These are phyloP conservation scores for Saitozyma sp. DNA, from an alignment of 768 basidiomycete species.

Conservation along the genomic window DNA sequence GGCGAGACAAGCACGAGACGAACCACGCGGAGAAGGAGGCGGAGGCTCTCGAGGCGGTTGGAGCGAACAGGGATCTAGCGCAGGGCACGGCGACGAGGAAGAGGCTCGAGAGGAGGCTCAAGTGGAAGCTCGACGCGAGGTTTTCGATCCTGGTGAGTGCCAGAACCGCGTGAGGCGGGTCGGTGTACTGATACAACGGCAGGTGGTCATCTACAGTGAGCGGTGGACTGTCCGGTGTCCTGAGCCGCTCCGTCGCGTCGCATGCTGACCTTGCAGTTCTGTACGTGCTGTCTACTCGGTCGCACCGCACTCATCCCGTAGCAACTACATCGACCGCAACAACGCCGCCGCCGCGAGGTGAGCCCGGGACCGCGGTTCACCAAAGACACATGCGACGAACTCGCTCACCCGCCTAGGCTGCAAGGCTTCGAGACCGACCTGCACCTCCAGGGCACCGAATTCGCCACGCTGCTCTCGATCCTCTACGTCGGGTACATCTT, in stretches of 20 bases:
- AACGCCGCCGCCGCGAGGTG: constrained; percentile 34
- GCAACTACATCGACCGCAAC: constrained; percentile 41
- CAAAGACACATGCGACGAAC: not conserved
- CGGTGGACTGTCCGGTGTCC: not conserved
- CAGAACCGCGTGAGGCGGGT: not conserved
- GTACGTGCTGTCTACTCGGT: constrained; percentile 3
- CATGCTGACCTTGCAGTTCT: constrained; percentile 15
- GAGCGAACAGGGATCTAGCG: constrained; percentile 12
- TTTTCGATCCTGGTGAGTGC: constrained; percentile 43
- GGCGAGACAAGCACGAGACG: too few species aligned
- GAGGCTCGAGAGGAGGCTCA: constrained; percentile 47
- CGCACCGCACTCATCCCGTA: not conserved
- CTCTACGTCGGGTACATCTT: constrained; percentile 44
- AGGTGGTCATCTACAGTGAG: constrained; percentile 27
- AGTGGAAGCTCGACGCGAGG: constrained; percentile 50
- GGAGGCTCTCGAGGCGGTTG: constrained; percentile 11
- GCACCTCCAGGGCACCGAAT: constrained; percentile 36
- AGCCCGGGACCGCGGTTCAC: not conserved
- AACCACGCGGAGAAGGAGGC: constrained; percentile 5
- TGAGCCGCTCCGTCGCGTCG: not conserved
- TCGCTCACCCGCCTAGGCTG: constrained; percentile 11
- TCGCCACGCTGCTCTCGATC: constrained; percentile 43
- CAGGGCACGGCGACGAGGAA: constrained; percentile 23
- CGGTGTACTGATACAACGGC: not conserved
- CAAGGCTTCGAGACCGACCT: constrained; percentile 50